Conservation (phyloP, 306 rosid genomes). For the Luffa aegyptiaca region DNA sequence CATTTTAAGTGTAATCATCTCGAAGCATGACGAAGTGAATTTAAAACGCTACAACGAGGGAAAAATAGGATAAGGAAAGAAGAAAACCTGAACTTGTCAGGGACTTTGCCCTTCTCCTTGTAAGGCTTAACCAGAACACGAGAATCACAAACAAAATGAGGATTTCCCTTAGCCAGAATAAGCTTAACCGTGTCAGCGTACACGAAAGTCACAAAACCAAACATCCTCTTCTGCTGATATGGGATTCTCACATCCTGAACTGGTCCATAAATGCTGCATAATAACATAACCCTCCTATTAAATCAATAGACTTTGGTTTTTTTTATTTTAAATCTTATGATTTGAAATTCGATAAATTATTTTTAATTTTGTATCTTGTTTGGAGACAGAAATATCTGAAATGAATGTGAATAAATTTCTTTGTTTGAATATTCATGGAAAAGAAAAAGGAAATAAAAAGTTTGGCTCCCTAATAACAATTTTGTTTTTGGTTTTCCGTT, state of each 20-base stretch:
- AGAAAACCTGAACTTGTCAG: constrained; percentile 74
- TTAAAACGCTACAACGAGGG: no score
- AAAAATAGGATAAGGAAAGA: neutral
- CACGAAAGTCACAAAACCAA: constrained; percentile 87
- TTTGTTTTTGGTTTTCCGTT: no score
- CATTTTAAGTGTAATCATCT: neutral
- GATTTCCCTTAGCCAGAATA: constrained; percentile 84
- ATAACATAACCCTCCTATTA: neutral
- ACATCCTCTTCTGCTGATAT: constrained; percentile 94
- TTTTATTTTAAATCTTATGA: no score
- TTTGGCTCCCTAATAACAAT: no score
- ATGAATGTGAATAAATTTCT: no score
- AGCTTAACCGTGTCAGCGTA: constrained; percentile 88
- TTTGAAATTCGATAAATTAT: no score
- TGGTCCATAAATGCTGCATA: constrained; percentile 73
- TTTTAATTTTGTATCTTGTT: no score
- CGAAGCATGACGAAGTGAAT: no score
- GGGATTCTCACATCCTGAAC: constrained; percentile 97
- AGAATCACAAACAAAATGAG: constrained; percentile 97
- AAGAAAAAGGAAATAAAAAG: no score
- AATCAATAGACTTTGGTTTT: no score
- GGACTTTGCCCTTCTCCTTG: constrained; percentile 95
- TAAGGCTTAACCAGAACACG: constrained; percentile 94
- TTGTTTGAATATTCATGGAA: no score
- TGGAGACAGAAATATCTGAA: no score